Base-by-base conservation (phyloP, 306 rosid genomes). In the Malus fusca region DNA sequence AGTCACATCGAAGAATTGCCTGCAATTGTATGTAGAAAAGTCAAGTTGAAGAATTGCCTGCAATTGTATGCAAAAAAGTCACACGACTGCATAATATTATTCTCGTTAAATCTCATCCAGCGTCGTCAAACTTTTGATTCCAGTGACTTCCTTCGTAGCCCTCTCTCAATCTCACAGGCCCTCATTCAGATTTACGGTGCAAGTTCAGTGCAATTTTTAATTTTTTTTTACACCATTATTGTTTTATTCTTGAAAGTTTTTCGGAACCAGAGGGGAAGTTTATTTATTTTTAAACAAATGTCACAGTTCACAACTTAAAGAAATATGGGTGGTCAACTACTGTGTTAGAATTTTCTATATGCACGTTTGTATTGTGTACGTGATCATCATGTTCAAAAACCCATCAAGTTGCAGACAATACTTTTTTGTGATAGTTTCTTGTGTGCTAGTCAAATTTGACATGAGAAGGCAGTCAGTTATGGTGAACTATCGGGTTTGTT, bases 101-200 rank as follows among this genome's bases (percentile, higher is more conserved):
- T 22, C 4, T 25, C 44, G 77, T 82, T 80, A 79, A 82, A 77
- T 30, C 75, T 76, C 77, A 75, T 72, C 67, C 71, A 69, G 81
- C 76, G 17, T 76, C 25, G 74, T 69, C 66, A 73, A 58, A 79
- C 72, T 53, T 70, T 64, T 77, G 79, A 85, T 79, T 15, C 48
- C 63, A 65, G 53, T 30, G 82, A 31, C 79, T 42, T 70, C 17
- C 19, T 62, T 43, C n/a, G n/a, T 3, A 4, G 4, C 23, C 6
- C 52, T 3, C 5, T 58, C 63, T 52, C 11, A 3, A 21, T 58
- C 63, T 9, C 42, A 11, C 69, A 82, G 48, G 52, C 18, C 66
- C 78, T 66, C 15, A 8, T 42, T 63, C 52, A 63, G 31, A 44
- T 69, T 80, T 78, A 33, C 58, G 72, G 66, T 62, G 76, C 71